Percentiles rank a stretch among this genome's conserved stretches.
phyloP scores from a whole-genome alignment of 140 eudicot species.

The Stevia rebaudiana region DNA sequence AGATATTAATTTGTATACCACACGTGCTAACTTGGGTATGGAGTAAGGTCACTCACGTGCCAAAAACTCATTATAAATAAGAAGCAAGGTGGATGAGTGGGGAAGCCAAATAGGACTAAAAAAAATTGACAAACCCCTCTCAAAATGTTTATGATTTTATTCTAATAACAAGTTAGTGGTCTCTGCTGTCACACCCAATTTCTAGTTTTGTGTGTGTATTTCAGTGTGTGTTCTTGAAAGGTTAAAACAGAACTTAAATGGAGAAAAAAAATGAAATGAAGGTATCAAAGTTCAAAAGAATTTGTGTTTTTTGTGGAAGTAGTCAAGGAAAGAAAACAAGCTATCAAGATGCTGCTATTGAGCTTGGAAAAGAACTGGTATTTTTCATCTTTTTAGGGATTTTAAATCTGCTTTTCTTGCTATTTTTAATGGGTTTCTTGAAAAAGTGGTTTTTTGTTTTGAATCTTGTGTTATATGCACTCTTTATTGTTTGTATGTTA shows the following conservation, averaged over 20 bases:
- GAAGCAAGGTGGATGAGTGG: slow-evolving; percentile 25
- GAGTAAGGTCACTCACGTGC: slow-evolving; percentile 45
- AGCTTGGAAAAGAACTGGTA: slow-evolving; percentile 79
- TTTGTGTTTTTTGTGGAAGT: slow-evolving; percentile 96
- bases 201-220: slow-evolving; percentile 3
- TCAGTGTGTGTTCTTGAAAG: slow-evolving; percentile 19
- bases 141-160: slow-evolving; percentile 16
- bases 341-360: slow-evolving; percentile 89
- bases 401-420: slow-evolving; percentile 9
- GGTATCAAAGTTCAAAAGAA: slow-evolving; percentile 66
- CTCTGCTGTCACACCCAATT: slow-evolving; percentile 32
- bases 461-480: slow-evolving; percentile 6
- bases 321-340: slow-evolving; percentile 81
- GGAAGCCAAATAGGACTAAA: slow-evolving; percentile 24
- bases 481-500: slow-evolving; percentile 1
- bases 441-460: slow-evolving; percentile 17
- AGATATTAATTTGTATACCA: slow-evolving; percentile 18
- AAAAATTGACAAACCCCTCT: slow-evolving; percentile 8
- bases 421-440: slow-evolving; percentile 3
- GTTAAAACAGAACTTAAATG: slow-evolving; percentile 32
- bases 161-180: slow-evolving; percentile 1
- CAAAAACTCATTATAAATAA: slow-evolving; percentile 29
- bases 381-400: neutral
- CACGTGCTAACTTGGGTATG: slow-evolving; percentile 35
- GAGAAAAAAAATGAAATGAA: slow-evolving; percentile 51